A percentile compares a stretch with the other conserved stretches of the same genome.
These are phyloP conservation scores for Inga leiocalycina DNA, from an alignment of 306 rosid species.

Conservation along the genomic window DNA sequence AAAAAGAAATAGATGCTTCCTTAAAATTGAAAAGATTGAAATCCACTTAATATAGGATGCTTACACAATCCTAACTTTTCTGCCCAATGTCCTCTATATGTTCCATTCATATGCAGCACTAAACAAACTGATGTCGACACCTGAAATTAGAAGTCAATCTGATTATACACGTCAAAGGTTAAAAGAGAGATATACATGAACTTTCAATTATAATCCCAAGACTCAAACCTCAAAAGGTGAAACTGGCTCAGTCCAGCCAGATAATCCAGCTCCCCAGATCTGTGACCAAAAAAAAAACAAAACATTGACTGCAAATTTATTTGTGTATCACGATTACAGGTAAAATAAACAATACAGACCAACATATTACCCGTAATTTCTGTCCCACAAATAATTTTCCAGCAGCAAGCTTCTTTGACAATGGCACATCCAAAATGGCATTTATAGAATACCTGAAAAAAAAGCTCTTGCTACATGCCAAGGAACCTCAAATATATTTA, in stretches of 20 bases:
- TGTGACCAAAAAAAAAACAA: constrained; percentile 42
- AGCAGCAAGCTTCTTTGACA: constrained; percentile 69
- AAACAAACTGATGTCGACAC: constrained; percentile 62
- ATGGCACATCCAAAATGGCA: constrained; percentile 72
- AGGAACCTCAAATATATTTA: constrained; percentile 31
- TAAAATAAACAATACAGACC: constrained; percentile 1
- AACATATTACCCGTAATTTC: constrained; percentile 74
- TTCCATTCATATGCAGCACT: constrained; percentile 84
- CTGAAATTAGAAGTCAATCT: constrained; percentile 54
- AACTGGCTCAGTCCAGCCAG: constrained; percentile 82
- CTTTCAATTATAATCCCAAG: constrained; percentile 23
- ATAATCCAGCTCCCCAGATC: constrained; percentile 89
- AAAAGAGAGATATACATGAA: constrained; percentile 11
- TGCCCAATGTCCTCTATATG: constrained; percentile 91
- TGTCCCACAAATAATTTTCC: constrained; percentile 89
- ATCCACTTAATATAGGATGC: constrained; percentile 35
- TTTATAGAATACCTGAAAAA: constrained; percentile 73
- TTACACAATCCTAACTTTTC: constrained; percentile 86
- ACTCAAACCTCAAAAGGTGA: constrained; percentile 79
- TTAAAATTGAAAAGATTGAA: constrained; percentile 22
- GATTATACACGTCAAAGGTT: constrained; percentile 31
- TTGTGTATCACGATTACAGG: constrained; percentile 17
- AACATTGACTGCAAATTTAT: constrained; percentile 30
- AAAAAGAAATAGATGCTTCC: constrained; percentile 28
- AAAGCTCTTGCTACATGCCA: constrained; percentile 35